These are phyloP conservation scores for Plasmodium falciparum DNA, from an alignment of 169 alveolate species.

Conservation along the genomic window DNA sequence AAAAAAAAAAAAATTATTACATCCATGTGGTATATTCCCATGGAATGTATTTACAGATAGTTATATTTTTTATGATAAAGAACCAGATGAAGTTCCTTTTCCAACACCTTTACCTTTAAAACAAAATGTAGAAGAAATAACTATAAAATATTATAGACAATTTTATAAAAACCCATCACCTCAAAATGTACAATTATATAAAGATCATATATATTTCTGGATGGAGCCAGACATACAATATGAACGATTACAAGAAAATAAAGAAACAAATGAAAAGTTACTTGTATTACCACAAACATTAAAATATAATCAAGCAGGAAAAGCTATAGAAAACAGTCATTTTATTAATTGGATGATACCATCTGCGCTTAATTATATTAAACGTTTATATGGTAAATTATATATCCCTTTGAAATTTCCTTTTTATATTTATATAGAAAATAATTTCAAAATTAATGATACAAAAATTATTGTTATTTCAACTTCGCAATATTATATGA, in stretches of 20 bases:
- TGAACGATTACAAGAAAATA: slow-evolving; percentile 33
- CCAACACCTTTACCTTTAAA: slow-evolving; percentile 50
- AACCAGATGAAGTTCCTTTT: slow-evolving; percentile 62
- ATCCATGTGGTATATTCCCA: slow-evolving; percentile 84
- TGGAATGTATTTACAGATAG: slow-evolving; percentile 82
- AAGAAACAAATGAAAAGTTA: slow-evolving; percentile 52
- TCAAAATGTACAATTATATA: slow-evolving; percentile 7
- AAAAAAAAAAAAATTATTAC: slow-evolving; percentile 76
- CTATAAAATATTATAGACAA: slow-evolving; percentile 62
- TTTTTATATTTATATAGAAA: slow-evolving; percentile 78
- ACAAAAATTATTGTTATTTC: slow-evolving; percentile 49
- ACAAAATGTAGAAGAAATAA: slow-evolving; percentile 51
- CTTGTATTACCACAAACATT: slow-evolving; percentile 64
- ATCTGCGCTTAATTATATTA: slow-evolving; percentile 84
- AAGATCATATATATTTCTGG: slow-evolving; percentile 54
- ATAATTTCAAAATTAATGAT: slow-evolving; percentile 47
- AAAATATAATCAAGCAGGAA: slow-evolving; percentile 80
- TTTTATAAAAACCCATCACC: slow-evolving; percentile 45
- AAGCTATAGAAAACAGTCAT: slow-evolving; percentile 87
- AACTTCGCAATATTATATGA: slow-evolving; percentile 13
- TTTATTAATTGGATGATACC: slow-evolving; percentile 90
- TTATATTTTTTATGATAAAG: slow-evolving; percentile 64
- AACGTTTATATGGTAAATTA: slow-evolving; percentile 85
- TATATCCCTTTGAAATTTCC: slow-evolving; percentile 84
- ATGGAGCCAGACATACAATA: slow-evolving; percentile 49